Evolutionary conservation across 768 basidiomycete genomes (phyloP).

Genomic region (Cystobasidium onofrii): DNA sequence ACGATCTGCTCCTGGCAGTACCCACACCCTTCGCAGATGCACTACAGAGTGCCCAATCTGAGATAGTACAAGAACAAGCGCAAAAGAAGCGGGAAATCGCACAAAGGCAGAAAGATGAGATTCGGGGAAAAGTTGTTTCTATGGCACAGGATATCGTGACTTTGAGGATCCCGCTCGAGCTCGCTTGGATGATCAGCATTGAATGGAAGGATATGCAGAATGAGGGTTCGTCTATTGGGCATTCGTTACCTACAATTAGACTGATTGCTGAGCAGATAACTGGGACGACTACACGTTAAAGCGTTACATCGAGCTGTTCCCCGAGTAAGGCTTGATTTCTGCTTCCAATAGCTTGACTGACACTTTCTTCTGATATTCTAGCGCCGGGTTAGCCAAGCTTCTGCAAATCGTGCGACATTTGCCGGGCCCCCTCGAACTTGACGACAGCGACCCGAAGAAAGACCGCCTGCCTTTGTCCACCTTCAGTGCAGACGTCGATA

Average conservation of each 20-base stretch:
- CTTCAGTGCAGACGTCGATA: not conserved
- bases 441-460: not conserved
- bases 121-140: slow-evolving; percentile 61
- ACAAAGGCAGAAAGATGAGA: slow-evolving; percentile 41
- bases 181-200: slow-evolving; percentile 71
- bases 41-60: slow-evolving; percentile 26
- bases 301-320: slow-evolving; percentile 16
- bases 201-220: slow-evolving; percentile 58
- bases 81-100: slow-evolving; percentile 33
- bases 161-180: slow-evolving; percentile 64
- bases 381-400: slow-evolving; percentile 24
- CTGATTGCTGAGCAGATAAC: not conserved
- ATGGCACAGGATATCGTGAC: slow-evolving; percentile 68
- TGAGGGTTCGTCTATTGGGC: slow-evolving; percentile 32
- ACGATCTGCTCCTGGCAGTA: slow-evolving; percentile 57
- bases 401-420: not conserved
- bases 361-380: not conserved
- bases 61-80: slow-evolving; percentile 48
- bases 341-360: not conserved
- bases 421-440: not conserved
- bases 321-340: not conserved
- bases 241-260: not conserved
- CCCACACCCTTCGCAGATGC: slow-evolving; percentile 47
- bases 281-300: slow-evolving; percentile 28
- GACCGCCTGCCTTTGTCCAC: not conserved